Conservation (phyloP, 1,284 basidiomycete species). For the Apiotrichum gamsii region DNA sequence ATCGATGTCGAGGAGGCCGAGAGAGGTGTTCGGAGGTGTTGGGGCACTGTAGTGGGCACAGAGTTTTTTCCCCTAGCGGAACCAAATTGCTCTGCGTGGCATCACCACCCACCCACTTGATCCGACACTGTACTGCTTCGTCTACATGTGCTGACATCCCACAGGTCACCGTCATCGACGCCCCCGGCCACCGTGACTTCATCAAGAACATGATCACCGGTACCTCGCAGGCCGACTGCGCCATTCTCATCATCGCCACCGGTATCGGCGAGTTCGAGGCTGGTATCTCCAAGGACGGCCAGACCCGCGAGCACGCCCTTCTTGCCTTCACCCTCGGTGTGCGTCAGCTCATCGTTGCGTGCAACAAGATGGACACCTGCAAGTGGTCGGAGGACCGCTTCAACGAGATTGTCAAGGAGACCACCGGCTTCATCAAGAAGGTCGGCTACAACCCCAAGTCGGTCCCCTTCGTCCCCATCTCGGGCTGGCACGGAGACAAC, state of each 20-base stretch:
- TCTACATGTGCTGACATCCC: too few species aligned
- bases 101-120: too few species aligned
- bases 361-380: conserved; percentile 60
- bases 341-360: conserved; percentile 98
- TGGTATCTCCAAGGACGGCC: conserved; percentile 99
- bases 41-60: too few species aligned
- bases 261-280: conserved; percentile 99
- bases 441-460: conserved; percentile 99
- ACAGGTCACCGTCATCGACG: conserved; percentile 79
- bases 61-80: too few species aligned
- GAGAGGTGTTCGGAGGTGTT: too few species aligned
- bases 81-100: too few species aligned
- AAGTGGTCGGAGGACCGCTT: conserved; percentile 99
- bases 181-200: conserved; percentile 99
- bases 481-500: conserved; percentile 99
- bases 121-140: too few species aligned
- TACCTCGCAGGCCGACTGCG: conserved; percentile 99
- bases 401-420: conserved; percentile 99
- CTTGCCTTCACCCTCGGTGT: conserved; percentile 99
- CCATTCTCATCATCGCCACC: conserved; percentile 98
- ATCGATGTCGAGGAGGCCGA: too few species aligned
- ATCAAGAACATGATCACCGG: conserved; percentile 99
- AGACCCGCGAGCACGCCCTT: conserved; percentile 99
- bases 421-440: conserved; percentile 99
- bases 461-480: conserved; percentile 98